Evolutionary conservation across 2,329 filamentous ascomycete species (phyloP), one percentile per base, ranked within the genome.

Genomic region (Coniella lustricola): DNA sequence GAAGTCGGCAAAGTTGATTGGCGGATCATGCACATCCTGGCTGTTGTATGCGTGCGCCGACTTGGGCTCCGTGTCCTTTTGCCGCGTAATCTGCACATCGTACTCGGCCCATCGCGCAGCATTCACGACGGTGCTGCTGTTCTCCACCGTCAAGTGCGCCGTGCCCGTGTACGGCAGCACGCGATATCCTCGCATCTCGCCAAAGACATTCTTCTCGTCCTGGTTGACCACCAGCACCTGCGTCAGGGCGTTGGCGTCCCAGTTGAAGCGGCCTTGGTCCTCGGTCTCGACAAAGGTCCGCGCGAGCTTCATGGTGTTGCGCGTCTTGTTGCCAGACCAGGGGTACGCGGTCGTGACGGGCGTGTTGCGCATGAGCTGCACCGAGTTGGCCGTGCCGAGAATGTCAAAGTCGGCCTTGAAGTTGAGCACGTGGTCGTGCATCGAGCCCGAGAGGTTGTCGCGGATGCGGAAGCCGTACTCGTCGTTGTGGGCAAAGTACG

Each of bases 381-480:
- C 57, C 3, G 67, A 71, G 59, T 76, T 79, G 33, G 63, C 60
- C 1, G 63, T 68, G 14, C 73, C 75, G 7, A 69, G 61, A 29
- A 78, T 67, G 54, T 79, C 75, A 20, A 78, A 64, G 58, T 78
- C 76, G 38, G 68, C 68, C 56, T 79, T 79, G 64, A 71, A 78
- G 54, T 73, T 77, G 33, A 78, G 56, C 1, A 79, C 73, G 54
- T 79, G 76, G 58, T 77, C 73, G 58, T 79, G 76, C 67, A 77
- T 75, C 22, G 66, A 69, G 5, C 73, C 73, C 1, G 66, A 67
- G 1, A 75, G 60, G 21, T 62, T 59, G 46, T 76, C 70, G 51
- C 75, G 70, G 41, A 78, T 74, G 29, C 68, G 62, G 56, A 65
- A 77, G 5, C 74, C 74, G 48, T 76, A 77, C 44, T 71, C 69